phyloP scores from a whole-genome alignment of 805 yeast species.

The Candida germanica region DNA sequence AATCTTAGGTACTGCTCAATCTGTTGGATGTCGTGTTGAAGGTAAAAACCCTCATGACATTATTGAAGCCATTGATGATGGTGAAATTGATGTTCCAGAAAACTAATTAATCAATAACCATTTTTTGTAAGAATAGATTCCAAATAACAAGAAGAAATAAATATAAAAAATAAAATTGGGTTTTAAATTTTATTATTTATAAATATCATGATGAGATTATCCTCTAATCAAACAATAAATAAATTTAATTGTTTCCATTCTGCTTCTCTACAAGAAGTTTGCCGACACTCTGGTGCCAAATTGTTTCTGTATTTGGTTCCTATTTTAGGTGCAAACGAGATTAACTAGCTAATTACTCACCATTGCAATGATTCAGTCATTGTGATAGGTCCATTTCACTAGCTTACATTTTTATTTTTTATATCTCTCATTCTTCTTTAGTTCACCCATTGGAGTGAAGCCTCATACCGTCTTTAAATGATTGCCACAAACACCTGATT shows the following conservation, averaged over 20 bases:
- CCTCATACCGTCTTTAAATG: not conserved
- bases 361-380: conserved; percentile 46
- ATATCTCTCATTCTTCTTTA: not conserved
- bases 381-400: conserved; percentile 67
- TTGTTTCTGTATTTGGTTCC: conserved; percentile 66
- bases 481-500: no score
- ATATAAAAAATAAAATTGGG: no score
- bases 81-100: conserved; percentile 93
- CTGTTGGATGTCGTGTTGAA: conserved; percentile 99
- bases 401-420: conserved; percentile 36
- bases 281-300: conserved; percentile 93
- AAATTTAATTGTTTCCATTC: conserved; percentile 1
- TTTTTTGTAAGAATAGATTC: conserved; percentile 33
- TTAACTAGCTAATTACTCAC: conserved; percentile 69
- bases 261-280: conserved; percentile 44
- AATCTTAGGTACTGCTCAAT: conserved; percentile 99
- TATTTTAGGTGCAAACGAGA: conserved; percentile 90
- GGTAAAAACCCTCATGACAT: conserved; percentile 99
- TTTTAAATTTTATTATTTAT: conserved; percentile 7
- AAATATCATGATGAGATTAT: conserved; percentile 12
- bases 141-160: not conserved
- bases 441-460: not conserved
- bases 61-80: conserved; percentile 97
- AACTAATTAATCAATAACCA: conserved; percentile 41
- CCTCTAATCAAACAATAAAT: conserved; percentile 6